Base-by-base conservation (phyloP, 306 rosid species). In the Vachellia collinsii region DNA sequence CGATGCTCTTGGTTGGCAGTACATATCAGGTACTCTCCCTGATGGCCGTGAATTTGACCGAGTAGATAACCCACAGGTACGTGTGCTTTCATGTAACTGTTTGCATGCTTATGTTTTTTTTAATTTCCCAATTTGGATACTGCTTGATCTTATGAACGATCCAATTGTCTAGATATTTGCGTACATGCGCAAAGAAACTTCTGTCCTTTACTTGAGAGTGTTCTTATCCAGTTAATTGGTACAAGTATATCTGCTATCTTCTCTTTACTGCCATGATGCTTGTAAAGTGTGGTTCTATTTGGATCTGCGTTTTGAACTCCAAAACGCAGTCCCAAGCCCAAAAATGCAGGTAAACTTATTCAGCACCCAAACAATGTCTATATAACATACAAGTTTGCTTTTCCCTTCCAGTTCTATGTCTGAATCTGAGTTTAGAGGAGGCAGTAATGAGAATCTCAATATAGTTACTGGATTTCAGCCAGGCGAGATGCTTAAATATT, bases 1-100 rank as follows among this genome's bases (percentile, higher is more conserved):
- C 63, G 98, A 94, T 84, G 93, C 97, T 70, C 97, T 94, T 82
- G 98, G 98, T 80, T 94, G 98, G 98, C 98, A 94, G 77, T 92
- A 94, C 83, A 94, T 94, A 81, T 87, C 98, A 22, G 98, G 98
- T 19, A 86, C 94, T 75, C 84, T 94, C 70, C 98, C 98, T 1
- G 98, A 94, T 73, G 91, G 97, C 39, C 94, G 99, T 14, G 97
- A 92, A 80, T 85, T 96, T 7, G 98, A 96, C 83, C 91, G 97
- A 79, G 92, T 96, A n/a, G 98, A 96, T 87, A 96, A 96, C 83
- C 99, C 98, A 65, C 99, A 96, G 98, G 99, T 93, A 48, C 51
- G 19, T 23, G 59, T 75, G 48, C 63, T 72, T 37, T 74, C 80
- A 22, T 36, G 11, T 75, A 19, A 47, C 53, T 79, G 1, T 41